Evolutionary conservation across 441 rosid species (phyloP).

Genomic region (Raphanus hybrid): DNA sequence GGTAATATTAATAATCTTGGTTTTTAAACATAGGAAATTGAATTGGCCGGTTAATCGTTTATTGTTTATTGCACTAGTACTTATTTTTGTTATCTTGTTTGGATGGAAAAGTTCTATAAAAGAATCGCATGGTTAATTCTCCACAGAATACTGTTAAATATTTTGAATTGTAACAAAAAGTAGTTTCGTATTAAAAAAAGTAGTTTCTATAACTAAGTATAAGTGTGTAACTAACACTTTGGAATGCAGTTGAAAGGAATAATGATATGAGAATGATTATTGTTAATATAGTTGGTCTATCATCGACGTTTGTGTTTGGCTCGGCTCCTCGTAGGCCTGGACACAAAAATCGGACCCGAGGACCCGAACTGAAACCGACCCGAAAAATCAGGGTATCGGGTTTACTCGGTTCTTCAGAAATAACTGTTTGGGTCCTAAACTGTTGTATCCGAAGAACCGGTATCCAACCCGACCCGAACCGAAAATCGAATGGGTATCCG

Average conservation of each 20-base stretch:
- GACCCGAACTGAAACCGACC: too few relatives aligned
- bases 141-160: not conserved
- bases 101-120: not conserved
- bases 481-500: too few relatives aligned
- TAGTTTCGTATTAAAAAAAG: not conserved
- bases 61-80: not conserved
- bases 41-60: not conserved
- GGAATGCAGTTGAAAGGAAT: conserved; percentile 6
- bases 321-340: not conserved
- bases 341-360: too few relatives aligned
- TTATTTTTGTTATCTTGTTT: not conserved
- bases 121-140: not conserved
- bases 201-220: not conserved
- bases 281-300: conserved; percentile 33
- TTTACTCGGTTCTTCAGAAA: too few relatives aligned
- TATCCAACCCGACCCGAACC: too few relatives aligned
- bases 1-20: not conserved
- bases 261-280: not conserved
- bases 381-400: too few relatives aligned
- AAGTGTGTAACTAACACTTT: conserved; percentile 2
- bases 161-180: not conserved
- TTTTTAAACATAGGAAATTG: not conserved
- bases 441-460: too few relatives aligned
- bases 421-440: too few relatives aligned
- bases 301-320: conserved; percentile 31